Evolutionary conservation across 177 flowering plant genomes (phyloP), one percentile per base, ranked within the genome.

Genomic region (Vitis hybrid): DNA sequence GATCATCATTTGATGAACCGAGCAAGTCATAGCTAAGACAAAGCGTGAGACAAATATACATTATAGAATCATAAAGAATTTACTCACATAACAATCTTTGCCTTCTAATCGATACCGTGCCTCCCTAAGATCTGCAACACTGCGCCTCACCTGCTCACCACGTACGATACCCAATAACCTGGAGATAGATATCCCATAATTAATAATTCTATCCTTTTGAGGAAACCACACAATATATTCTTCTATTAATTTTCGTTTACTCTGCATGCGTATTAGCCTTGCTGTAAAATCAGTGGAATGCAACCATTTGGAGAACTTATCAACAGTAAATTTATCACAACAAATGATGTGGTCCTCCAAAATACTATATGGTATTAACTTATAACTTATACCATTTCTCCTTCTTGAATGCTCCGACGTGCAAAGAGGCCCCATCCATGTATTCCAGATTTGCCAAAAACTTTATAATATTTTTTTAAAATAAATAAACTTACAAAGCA

Each of bases 361-460:
- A 23, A 59, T 26, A 59, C 15, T 59, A 59, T 34, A 32, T 34
- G 39, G 1, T 11, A 11, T 1, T 8, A 56, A 9, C 2, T 21
- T 21, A 21, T 21, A 21, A 21, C 21, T 52, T 62, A 14, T 85
- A 95, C 99, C 99, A 93, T 93, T 77, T 92, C 94, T 80, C 99
- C 99, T 84, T 92, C 99, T 68, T 82, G 91, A 71, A 95, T 90
- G 70, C 82, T 74, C 57, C 82, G 78, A 55, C 94, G 89, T 48
- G 99, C 98, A 82, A 95, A 95, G 66, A 95, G 94, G 64, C 99
- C 99, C 99, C 98, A 95, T 74, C 99, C 93, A 82, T 95, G 99
- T 74, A 95, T 93, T 59, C 91, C 94, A 74, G 99, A 93, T 85
- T 84, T 87, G 32, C 99, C 99, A 70, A 90, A 87, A 79, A 1